Conservation (phyloP, 1,284 basidiomycete species). For the Mycosarcoma maydis region DNA sequence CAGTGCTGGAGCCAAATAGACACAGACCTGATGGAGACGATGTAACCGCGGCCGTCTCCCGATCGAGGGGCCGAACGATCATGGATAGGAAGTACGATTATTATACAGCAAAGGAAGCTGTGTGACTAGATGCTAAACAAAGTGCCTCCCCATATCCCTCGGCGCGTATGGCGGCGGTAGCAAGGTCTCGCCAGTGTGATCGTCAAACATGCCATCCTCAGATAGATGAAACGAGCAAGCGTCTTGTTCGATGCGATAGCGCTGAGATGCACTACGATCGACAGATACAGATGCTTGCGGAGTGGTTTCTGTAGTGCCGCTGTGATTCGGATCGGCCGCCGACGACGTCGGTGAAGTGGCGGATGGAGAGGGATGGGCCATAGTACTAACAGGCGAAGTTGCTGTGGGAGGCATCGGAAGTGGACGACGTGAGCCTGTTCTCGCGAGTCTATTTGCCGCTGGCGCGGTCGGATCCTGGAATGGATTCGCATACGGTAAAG, state of each 20-base stretch:
- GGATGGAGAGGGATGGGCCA: constrained; percentile 4
- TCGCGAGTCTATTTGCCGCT: neutral
- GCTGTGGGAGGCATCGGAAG: constrained; percentile 28
- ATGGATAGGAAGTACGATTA: too few relatives aligned
- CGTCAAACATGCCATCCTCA: constrained; percentile 30
- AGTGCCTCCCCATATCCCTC: constrained; percentile 22
- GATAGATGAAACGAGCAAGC: constrained; percentile 29
- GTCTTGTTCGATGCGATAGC: constrained; percentile 33
- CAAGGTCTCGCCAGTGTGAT: constrained; percentile 31
- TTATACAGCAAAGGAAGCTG: neutral
- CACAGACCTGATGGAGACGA: too few relatives aligned
- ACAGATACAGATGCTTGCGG: constrained; percentile 1
- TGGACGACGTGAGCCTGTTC: constrained; percentile 22
- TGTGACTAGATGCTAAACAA: constrained; percentile 8
- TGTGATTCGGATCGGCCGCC: neutral
- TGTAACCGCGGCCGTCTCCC: too few relatives aligned
- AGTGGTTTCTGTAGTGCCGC: neutral
- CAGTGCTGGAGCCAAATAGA: too few relatives aligned
- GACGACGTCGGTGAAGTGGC: neutral
- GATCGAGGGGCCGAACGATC: neutral
- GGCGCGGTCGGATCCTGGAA: constrained; percentile 18
- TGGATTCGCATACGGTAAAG: constrained; percentile 9
- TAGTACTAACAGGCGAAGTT: constrained; percentile 9
- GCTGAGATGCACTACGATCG: constrained; percentile 3
- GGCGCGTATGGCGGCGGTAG: constrained; percentile 37